Percentiles rank a stretch among this genome's conserved stretches.
phyloP scores from a whole-genome alignment of 176 grass and related monocot genomes.

The Carex cristatella region DNA sequence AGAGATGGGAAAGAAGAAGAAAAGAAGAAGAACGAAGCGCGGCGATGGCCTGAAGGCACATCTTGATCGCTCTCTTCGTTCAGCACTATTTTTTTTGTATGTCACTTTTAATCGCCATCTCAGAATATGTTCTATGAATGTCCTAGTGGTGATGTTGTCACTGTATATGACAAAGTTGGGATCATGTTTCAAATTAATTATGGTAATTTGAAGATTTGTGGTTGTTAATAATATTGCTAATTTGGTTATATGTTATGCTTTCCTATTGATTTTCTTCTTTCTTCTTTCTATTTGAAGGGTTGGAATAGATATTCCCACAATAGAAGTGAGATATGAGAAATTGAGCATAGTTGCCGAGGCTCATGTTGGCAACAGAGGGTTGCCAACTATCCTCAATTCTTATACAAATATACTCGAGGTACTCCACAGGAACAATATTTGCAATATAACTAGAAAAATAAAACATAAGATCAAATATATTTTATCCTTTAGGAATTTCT shows the following conservation, averaged over 20 bases:
- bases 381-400: constrained; percentile 79
- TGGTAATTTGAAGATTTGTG: neutral
- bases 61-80: neutral
- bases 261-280: constrained; percentile 17
- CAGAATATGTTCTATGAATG: neutral
- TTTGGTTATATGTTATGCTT: constrained; percentile 1
- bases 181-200: neutral
- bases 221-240: neutral
- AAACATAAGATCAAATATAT: neutral
- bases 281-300: constrained; percentile 41
- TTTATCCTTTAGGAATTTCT: neutral
- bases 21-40: neutral
- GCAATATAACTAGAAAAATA: neutral
- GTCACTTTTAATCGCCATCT: too few species aligned
- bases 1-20: neutral
- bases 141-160: neutral
- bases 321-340: constrained; percentile 84
- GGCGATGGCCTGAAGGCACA: neutral
- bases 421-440: neutral
- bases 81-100: neutral
- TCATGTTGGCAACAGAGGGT: constrained; percentile 75
- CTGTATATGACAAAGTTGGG: neutral
- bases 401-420: constrained; percentile 75
- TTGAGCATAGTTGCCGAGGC: constrained; percentile 50
- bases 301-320: constrained; percentile 70